Evolutionary conservation across 306 rosid genomes (phyloP).

Genomic region (Neltuma alba): DNA sequence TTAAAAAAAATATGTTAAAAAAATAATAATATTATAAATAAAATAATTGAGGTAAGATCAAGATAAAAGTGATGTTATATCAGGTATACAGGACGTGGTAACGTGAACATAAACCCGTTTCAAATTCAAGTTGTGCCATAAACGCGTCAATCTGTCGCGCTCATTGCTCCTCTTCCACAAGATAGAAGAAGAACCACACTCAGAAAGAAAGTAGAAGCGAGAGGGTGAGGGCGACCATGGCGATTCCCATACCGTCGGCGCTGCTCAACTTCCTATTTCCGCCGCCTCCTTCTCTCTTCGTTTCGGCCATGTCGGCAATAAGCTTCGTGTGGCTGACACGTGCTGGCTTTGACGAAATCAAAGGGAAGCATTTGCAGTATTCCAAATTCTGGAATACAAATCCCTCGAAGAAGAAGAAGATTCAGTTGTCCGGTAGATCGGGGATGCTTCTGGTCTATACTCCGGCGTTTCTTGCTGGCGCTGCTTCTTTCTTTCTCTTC

Average conservation of each 20-base stretch:
- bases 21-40: no score
- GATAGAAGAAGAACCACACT: no score
- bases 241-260: slow-evolving; percentile 27
- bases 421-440: slow-evolving; percentile 46
- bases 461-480: slow-evolving; percentile 65
- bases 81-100: no score
- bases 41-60: no score
- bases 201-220: no score
- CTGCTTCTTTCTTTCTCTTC: slow-evolving; percentile 47
- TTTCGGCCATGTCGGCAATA: slow-evolving; percentile 51
- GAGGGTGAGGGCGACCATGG: no score
- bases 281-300: slow-evolving; percentile 54
- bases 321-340: slow-evolving; percentile 31
- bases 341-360: slow-evolving; percentile 51
- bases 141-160: no score
- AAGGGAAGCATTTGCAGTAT: slow-evolving; percentile 66
- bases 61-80: no score
- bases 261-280: slow-evolving; percentile 42
- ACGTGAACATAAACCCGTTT: no score
- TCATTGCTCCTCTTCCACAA: no score
- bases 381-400: slow-evolving; percentile 59
- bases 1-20: no score
- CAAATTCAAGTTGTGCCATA: no score
- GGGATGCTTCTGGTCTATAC: slow-evolving; percentile 70
- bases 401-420: background rate